Percentiles rank a stretch among this genome's conserved stretches.
Conservation (phyloP, 768 basidiomycete species). For the Boletus pseudo-olivaceus region DNA sequence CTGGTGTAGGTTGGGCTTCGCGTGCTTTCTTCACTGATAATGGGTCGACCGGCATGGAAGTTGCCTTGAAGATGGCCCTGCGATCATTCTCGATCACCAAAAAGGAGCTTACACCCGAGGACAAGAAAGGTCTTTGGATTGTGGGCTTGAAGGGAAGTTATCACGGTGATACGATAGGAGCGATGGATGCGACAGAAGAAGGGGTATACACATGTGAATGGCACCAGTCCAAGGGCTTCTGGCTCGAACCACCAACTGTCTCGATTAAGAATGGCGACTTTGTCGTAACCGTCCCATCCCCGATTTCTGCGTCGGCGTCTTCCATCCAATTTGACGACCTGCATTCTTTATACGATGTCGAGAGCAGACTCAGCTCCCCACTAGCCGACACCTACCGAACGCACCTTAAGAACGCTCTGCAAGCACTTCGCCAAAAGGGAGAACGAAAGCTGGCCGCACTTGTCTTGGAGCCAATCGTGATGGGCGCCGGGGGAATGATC, state of each 20-base stretch:
- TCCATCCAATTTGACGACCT: constrained; percentile 39
- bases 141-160: constrained; percentile 90
- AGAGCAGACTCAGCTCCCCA: constrained; percentile 50
- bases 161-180: constrained; percentile 96
- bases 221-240: constrained; percentile 89
- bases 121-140: constrained; percentile 61
- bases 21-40: constrained; percentile 93
- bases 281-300: constrained; percentile 51
- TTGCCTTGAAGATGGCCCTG: constrained; percentile 96
- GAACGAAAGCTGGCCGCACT: constrained; percentile 60
- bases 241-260: constrained; percentile 89
- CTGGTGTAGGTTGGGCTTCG: constrained; percentile 87
- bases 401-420: constrained; percentile 54
- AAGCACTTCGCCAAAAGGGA: constrained; percentile 40
- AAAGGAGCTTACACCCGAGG: constrained; percentile 31
- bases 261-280: constrained; percentile 59
- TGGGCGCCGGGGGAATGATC: constrained; percentile 96
- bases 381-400: constrained; percentile 62
- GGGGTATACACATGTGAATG: constrained; percentile 94
- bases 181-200: constrained; percentile 93
- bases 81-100: constrained; percentile 54
- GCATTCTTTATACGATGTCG: constrained; percentile 66
- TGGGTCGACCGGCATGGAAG: constrained; percentile 94
- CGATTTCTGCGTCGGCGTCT: constrained; percentile 34
- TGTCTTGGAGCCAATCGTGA: constrained; percentile 85